phyloP scores from a whole-genome alignment of 2,329 filamentous ascomycete species.

The Intubia oerlemansii region DNA sequence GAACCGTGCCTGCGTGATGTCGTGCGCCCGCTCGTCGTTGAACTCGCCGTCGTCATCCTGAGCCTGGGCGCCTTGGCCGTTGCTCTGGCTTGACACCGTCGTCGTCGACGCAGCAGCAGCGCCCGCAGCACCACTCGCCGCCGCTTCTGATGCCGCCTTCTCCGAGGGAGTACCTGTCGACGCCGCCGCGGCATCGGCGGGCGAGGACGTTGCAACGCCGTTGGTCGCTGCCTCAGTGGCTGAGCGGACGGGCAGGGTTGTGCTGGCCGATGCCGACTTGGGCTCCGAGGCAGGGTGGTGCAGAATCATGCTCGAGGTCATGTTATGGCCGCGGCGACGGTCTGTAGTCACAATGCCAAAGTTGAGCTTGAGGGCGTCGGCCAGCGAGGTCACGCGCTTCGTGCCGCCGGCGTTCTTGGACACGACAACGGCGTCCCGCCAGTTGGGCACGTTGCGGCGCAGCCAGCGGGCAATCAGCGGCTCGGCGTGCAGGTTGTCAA shows the following conservation, averaged over 20 bases:
- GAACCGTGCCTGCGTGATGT: slow-evolving; percentile 79
- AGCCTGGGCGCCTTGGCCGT: neutral
- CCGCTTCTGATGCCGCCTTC: too few relatives aligned
- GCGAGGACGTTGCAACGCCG: neutral
- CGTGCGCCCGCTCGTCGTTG: slow-evolving; percentile 61
- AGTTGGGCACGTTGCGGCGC: slow-evolving; percentile 64
- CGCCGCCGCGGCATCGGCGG: neutral
- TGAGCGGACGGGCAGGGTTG: too few relatives aligned
- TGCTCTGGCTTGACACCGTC: neutral
- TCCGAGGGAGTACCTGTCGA: neutral
- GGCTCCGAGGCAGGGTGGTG: slow-evolving; percentile 16
- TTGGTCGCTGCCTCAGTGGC: neutral
- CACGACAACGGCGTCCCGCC: slow-evolving; percentile 84
- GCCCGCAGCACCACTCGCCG: too few relatives aligned
- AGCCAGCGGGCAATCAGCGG: slow-evolving; percentile 94
- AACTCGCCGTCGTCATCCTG: slow-evolving; percentile 26
- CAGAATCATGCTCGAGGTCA: slow-evolving; percentile 61
- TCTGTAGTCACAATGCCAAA: slow-evolving; percentile 93
- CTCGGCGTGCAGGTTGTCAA: slow-evolving; percentile 93
- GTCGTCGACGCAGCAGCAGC: too few relatives aligned
- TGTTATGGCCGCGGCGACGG: slow-evolving; percentile 39
- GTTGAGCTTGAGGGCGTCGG: slow-evolving; percentile 89
- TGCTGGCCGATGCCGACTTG: too few relatives aligned
- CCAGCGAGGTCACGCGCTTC: slow-evolving; percentile 87
- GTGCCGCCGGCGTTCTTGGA: slow-evolving; percentile 97